phyloP scores from a whole-genome alignment of 176 grass and related monocot genomes.

The Carex scoparia region DNA sequence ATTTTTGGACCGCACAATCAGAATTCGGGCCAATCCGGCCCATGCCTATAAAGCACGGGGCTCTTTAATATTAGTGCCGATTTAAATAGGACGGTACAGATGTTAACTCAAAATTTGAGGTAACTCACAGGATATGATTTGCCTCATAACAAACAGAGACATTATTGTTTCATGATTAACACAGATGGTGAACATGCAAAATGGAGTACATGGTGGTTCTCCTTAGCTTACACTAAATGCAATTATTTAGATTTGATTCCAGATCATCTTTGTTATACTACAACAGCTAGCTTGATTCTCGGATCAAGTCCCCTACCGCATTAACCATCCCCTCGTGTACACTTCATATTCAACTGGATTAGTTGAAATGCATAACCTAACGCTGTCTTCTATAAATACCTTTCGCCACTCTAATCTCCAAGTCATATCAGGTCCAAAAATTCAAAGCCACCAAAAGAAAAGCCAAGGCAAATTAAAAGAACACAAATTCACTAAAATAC shows the following conservation, averaged over 20 bases:
- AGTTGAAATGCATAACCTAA: not conserved
- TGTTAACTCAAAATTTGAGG: too few species aligned
- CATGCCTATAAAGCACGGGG: too few species aligned
- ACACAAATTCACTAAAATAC: not conserved
- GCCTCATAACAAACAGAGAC: not conserved
- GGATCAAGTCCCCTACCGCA: slow-evolving; percentile 34
- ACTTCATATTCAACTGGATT: not conserved
- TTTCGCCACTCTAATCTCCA: too few species aligned
- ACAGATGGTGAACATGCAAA: not conserved
- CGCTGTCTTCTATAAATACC: slow-evolving; percentile 4
- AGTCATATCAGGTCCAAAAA: not conserved
- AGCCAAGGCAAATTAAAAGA: not conserved
- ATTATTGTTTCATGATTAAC: not conserved
- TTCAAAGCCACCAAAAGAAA: not conserved
- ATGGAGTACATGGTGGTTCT: not conserved
- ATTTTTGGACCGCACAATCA: too few species aligned
- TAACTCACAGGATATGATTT: too few species aligned
- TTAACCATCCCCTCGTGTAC: slow-evolving; percentile 3
- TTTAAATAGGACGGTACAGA: too few species aligned
- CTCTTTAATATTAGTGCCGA: too few species aligned
- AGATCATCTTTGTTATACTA: not conserved
- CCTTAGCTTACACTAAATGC: not conserved
- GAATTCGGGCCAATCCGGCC: too few species aligned
- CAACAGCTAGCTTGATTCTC: slow-evolving; percentile 8
- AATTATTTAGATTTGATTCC: not conserved